Evolutionary conservation across 345 rosid genomes (phyloP), one percentile per base, ranked within the genome.

Genomic region (Populus ilicifolia): DNA sequence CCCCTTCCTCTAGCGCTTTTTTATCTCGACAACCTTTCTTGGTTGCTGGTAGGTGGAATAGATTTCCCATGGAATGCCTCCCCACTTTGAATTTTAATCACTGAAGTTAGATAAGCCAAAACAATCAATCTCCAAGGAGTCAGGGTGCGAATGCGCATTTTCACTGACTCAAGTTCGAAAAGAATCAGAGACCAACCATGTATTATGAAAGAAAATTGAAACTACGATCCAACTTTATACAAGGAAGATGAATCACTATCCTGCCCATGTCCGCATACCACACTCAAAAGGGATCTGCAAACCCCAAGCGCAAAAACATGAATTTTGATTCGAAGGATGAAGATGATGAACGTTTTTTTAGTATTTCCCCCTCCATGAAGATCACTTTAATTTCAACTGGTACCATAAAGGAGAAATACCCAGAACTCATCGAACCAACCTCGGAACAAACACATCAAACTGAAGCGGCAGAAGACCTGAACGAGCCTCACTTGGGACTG

Each of bases 391-490:
- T 83, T 91, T 95, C 78, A 93, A 35, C 72, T 92, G 99, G 84
- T 85, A 93, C 87, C 83, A 84, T 70, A 93, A 83, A n/a, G 94
- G 99, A 74, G 96, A 82, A 76, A 87, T 81, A 43, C 99, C 98
- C 78, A 95, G 80, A 83, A 90, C 80, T 56, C 97, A 97, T 84
- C 87, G 85, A 9, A 85, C 87, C 70, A 95, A 72, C 82, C 89
- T 89, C 2, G 97, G 89, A 84, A 93, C 94, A 79, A 90, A 95
- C 74, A 93, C 97, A 79, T 94, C 94, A 77, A 92, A 94, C 29
- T 27, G 29, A 27, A 4, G 94, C 90, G 90, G 94, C 59, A 95
- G 88, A 77, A 93, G 90, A 66, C 89, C 94, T 0, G 93, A 88
- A 63, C 81, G 87, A 68, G 97, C 94, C 65, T 92, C 99, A 12